Evolutionary conservation across 805 yeast genomes (phyloP).

Genomic region (Starmerella powellii): DNA sequence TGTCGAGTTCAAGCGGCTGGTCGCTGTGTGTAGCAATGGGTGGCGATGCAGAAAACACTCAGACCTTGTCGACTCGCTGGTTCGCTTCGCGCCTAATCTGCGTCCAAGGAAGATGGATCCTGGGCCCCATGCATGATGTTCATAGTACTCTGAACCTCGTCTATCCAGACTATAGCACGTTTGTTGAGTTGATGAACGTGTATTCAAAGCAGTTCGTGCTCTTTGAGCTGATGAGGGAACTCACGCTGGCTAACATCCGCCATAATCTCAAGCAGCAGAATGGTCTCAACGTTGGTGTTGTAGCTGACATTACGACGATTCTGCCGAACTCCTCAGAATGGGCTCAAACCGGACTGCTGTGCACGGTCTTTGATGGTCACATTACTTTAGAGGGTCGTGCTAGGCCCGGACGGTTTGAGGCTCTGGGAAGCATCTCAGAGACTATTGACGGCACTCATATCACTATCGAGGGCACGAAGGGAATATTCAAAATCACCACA

Average conservation of each 20-base stretch:
- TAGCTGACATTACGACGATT: conserved; percentile 17
- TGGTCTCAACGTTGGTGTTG: conserved; percentile 10
- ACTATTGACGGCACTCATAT: background rate
- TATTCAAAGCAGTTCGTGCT: conserved; percentile 25
- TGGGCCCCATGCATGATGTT: conserved; percentile 19
- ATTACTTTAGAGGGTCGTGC: conserved; percentile 17
- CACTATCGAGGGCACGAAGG: conserved; percentile 7
- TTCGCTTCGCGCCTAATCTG: conserved; percentile 20
- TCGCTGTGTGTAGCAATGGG: conserved; percentile 28
- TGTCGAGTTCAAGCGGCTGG: conserved; percentile 32
- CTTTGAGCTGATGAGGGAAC: conserved; percentile 26
- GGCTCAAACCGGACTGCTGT: conserved; percentile 22
- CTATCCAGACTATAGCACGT: conserved; percentile 25
- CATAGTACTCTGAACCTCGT: conserved; percentile 8
- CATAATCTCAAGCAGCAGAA: conserved; percentile 15
- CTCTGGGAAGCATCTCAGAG: conserved; percentile 10
- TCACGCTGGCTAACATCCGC: conserved; percentile 20
- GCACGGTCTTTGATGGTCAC: conserved; percentile 10
- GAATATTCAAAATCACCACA: conserved; percentile 10
- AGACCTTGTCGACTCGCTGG: conserved; percentile 13
- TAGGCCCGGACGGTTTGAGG: conserved; percentile 4
- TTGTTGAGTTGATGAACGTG: conserved; percentile 22
- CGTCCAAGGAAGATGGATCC: conserved; percentile 20
- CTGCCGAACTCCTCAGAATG: conserved; percentile 14
- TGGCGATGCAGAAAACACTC: conserved; percentile 5